Conservation (phyloP, 2,329 filamentous ascomycete species). For the Xylaria sp. region DNA sequence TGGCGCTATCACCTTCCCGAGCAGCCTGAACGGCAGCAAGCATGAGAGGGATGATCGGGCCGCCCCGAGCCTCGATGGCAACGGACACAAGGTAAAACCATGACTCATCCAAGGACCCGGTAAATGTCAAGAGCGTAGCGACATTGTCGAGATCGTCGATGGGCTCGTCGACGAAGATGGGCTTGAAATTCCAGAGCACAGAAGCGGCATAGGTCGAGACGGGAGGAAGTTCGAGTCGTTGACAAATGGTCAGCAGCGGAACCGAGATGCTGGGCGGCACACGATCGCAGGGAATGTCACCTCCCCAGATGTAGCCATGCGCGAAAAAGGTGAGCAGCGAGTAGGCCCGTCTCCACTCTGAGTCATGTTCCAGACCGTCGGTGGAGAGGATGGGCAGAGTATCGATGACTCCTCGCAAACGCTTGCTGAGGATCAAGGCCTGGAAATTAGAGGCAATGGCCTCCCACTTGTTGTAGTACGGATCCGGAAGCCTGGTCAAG, state of each 20-base stretch:
- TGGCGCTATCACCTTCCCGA: constrained; percentile 60
- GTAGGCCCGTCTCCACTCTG: constrained; percentile 93
- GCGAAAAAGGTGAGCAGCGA: constrained; percentile 84
- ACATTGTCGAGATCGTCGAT: constrained; percentile 84
- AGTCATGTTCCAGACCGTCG: constrained; percentile 70
- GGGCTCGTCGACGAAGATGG: constrained; percentile 75
- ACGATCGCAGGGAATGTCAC: constrained; percentile 70
- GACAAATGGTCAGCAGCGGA: constrained; percentile 72
- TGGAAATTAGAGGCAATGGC: constrained; percentile 79
- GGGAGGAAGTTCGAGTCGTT: constrained; percentile 76
- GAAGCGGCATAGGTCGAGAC: constrained; percentile 92
- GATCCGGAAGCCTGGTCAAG: constrained; percentile 72
- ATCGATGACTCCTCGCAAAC: constrained; percentile 74
- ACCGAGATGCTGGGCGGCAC: constrained; percentile 78
- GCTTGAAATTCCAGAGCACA: constrained; percentile 95
- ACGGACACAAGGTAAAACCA: constrained; percentile 98
- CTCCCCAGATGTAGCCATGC: constrained; percentile 95
- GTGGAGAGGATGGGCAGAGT: constrained; percentile 79
- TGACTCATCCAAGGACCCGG: constrained; percentile 90
- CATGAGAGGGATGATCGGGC: constrained; percentile 82
- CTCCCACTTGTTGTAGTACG: constrained; percentile 96
- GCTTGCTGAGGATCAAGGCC: constrained; percentile 75
- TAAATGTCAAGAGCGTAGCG: constrained; percentile 82
- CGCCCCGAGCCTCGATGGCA: constrained; percentile 89
- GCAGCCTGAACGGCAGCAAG: constrained; percentile 79